Evolutionary conservation across 1,139 yeast genomes (phyloP), one percentile per base, ranked within the genome.

Genomic region (Sugiyamaella xylanicola): DNA sequence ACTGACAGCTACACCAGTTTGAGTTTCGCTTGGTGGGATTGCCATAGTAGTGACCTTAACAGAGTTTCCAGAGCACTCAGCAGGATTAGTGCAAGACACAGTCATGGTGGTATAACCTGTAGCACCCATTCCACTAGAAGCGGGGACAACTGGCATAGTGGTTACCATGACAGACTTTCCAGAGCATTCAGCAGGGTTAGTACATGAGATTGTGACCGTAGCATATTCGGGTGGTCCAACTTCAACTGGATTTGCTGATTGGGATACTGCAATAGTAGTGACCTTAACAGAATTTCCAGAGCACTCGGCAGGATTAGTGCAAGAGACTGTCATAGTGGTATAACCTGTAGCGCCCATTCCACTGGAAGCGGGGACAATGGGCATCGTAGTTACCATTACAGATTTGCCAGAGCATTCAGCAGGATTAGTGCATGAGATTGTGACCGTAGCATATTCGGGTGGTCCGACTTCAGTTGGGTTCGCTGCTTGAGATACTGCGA

Each of bases 381-480:
- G 48, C 11, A 54, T 25, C 1, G 57, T 51, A 9, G 55, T 51
- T 2, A 46, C 42, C 36, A 32, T 51, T 37, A 42, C 20, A 7
- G 49, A 41, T 9, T n/a, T 39, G 3, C 55, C 55, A 11, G 49
- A 39, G 36, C 54, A 51, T 16, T 44, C 50, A 22, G 51, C 47
- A 16, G 51, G 21, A 29, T 52, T 45, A 2, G 56, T 43, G 25
- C 56, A 54, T 1, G 56, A 48, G 1, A 54, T 16, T 1, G 54
- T 54, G 45, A 44, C 39, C 1, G 56, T 54, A 5, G 50, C 45
- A 19, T 19, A 37, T 15, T 29, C 47, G 1, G 45, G 25, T 5
- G 47, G 15, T 15, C 22, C 21, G 2, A n/a, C n/a, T n/a, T n/a
- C n/a, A n/a, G n/a, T n/a, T n/a, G n/a, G n/a, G n/a, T n/a, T n/a